Base-by-base conservation (phyloP, 306 rosid genomes). In the Vigna unguiculata region DNA sequence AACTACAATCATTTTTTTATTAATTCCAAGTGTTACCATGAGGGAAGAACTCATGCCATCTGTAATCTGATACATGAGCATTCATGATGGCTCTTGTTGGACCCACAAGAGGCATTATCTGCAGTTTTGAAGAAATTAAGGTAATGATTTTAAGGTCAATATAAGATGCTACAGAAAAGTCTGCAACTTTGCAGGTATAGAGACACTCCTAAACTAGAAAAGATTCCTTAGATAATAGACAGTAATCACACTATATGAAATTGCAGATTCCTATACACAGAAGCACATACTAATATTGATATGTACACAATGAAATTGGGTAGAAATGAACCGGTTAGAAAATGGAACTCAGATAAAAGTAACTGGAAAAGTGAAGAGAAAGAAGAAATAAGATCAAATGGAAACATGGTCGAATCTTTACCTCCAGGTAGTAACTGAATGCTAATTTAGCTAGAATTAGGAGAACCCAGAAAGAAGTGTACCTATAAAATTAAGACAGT, bases 11-110 rank as follows among this genome's bases (percentile, higher is more conserved):
- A 48, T 66, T 52, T 3, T 40, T 83, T 81, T 65, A 63, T 40
- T 30, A 21, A 78, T 36, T 64, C 66, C 32, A 12, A 38, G 30
- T 45, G 72, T 84, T 92, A 95, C 98, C 98, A 68, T 52, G 87
- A 61, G 97, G 99, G 80, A 95, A 95, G 88, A 95, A 95, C 72
- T 95, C 99, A 25, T 95, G 99, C 97, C 99, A 95, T 68, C 68
- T 71, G 73, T 88, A 95, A 54, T 20, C 71, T 28, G 14, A 6
- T 17, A 95, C 72, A 38, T 2, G 89, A 71, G 76, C 83, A 13
- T 17, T 17, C 99, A 95, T 95, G 77, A 95, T 89, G 72, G 79
- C 81, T 87, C 81, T 89, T 74, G 99, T 95, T 80, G 99, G 99
- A 65, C 34, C 86, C 22, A 92, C 96, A 64, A 95, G 97, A 76